These are phyloP conservation scores for Cladosporium sp. DNA, from an alignment of 2,329 filamentous ascomycete species.

Conservation along the genomic window DNA sequence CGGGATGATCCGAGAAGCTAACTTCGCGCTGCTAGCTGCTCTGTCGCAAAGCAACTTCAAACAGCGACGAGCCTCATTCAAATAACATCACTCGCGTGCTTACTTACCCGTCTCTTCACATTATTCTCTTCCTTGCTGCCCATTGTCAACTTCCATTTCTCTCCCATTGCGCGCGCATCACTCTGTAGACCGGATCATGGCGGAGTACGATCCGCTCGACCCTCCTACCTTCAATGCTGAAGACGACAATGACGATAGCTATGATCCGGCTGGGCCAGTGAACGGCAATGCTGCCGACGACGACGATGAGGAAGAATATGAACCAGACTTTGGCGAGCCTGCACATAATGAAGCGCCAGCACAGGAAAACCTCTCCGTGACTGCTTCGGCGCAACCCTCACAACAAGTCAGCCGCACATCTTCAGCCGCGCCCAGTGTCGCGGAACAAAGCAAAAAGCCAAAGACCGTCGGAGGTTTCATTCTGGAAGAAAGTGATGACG, in stretches of 20 bases:
- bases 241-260: slow-evolving; percentile 36
- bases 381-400: slow-evolving; percentile 29
- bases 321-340: slow-evolving; percentile 27
- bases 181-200: slow-evolving; percentile 34
- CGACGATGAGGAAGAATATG: slow-evolving; percentile 33
- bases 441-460: slow-evolving; percentile 36
- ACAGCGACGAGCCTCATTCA: background rate
- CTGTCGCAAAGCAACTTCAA: slow-evolving; percentile 10
- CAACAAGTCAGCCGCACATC: slow-evolving; percentile 32
- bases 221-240: slow-evolving; percentile 21
- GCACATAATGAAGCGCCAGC: slow-evolving; percentile 1
- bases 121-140: background rate
- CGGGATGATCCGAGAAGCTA: background rate
- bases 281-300: slow-evolving; percentile 19
- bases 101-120: background rate
- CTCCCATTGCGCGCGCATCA: background rate
- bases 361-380: slow-evolving; percentile 12
- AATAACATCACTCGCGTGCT: background rate
- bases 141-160: background rate
- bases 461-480: slow-evolving; percentile 59
- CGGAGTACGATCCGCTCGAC: slow-evolving; percentile 34
- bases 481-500: slow-evolving; percentile 59
- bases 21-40: background rate
- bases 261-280: slow-evolving; percentile 28
- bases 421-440: slow-evolving; percentile 34